phyloP scores from a whole-genome alignment of 2,329 filamentous ascomycete species.

The Ophiostoma sp. region DNA sequence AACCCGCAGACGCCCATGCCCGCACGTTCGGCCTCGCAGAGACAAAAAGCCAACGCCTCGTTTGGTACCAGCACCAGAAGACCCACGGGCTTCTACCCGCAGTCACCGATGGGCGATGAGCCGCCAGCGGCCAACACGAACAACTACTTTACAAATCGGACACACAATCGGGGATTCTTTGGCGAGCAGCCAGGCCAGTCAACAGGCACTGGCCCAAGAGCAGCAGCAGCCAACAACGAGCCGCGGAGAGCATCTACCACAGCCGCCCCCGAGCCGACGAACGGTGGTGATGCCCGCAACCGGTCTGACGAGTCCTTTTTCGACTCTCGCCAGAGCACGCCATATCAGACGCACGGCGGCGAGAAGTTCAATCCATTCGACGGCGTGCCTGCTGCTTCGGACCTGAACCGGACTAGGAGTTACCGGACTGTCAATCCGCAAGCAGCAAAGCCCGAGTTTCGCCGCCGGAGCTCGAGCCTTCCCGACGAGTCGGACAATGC shows the following conservation, averaged over 20 bases:
- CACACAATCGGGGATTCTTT: constrained; percentile 24
- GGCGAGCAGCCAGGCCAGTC: neutral
- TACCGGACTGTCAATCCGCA: constrained; percentile 40
- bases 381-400: constrained; percentile 37
- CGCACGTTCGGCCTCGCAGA: constrained; percentile 53
- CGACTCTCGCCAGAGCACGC: constrained; percentile 57
- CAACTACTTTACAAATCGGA: constrained; percentile 50
- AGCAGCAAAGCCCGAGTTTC: constrained; percentile 29
- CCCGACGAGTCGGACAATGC: constrained; percentile 36
- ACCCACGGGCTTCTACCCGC: constrained; percentile 52
- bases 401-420: constrained; percentile 49
- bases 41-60: constrained; percentile 55
- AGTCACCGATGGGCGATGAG: constrained; percentile 54
- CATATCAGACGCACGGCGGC: constrained; percentile 56
- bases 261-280: constrained; percentile 45
- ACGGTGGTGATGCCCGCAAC: constrained; percentile 29
- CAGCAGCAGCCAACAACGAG: constrained; percentile 31
- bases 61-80: constrained; percentile 49
- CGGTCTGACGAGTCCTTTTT: constrained; percentile 35
- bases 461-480: constrained; percentile 39
- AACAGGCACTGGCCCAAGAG: neutral
- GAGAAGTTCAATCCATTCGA: constrained; percentile 62
- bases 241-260: constrained; percentile 45
- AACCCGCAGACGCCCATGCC: constrained; percentile 6
- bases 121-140: constrained; percentile 50